Evolutionary conservation across 1,284 basidiomycete species (phyloP), one percentile per base, ranked within the genome.

Genomic region (Ceratobasidium sp.): DNA sequence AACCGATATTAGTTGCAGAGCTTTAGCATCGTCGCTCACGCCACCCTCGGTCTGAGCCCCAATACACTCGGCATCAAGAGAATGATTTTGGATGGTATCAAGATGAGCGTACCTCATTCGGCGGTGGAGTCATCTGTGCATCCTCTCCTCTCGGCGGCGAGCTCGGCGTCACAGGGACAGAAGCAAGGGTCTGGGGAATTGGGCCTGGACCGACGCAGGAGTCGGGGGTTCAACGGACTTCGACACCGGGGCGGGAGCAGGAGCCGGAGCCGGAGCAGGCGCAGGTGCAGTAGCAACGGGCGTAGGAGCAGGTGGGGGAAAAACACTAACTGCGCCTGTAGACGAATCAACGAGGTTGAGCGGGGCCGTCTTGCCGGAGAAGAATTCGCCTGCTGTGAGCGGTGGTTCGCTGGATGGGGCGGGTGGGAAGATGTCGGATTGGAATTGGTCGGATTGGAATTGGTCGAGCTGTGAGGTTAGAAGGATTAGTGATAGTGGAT

Each of bases 371-470:
- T 96, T 96, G 66, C 96, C 96, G 3, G 87, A 85, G 84, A 99
- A 96, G 86, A 95, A 99, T 80, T 98, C 96, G 69, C 88, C 86
- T 0, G 95, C 93, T 10, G 89, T 88, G 71, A 98, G 88, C 0
- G 94, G 90, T 13, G 96, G 90, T 82, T 96, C 93, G 61, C 88
- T 84, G 10, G 94, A 94, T 0, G 91, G 91, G 0, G 95, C 97
- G 20, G 94, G 93, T 1, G 97, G 97, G 89, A 91, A 99, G 82
- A 99, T 97, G 84, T 97, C 95, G 15, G 94, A 91, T 84, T 95
- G 95, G 91, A 96, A 97, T 3, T 90, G 89, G 77, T 96, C 94
- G 33, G 93, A 88, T 91, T 94, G 81, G 10, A 47, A 61, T 20
- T 26, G 39, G 56, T 10, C 31, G 33, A 17, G 64, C 11, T 69